Evolutionary conservation across 2,329 filamentous ascomycete species (phyloP).

Genomic region (Cladosporium sp.): DNA sequence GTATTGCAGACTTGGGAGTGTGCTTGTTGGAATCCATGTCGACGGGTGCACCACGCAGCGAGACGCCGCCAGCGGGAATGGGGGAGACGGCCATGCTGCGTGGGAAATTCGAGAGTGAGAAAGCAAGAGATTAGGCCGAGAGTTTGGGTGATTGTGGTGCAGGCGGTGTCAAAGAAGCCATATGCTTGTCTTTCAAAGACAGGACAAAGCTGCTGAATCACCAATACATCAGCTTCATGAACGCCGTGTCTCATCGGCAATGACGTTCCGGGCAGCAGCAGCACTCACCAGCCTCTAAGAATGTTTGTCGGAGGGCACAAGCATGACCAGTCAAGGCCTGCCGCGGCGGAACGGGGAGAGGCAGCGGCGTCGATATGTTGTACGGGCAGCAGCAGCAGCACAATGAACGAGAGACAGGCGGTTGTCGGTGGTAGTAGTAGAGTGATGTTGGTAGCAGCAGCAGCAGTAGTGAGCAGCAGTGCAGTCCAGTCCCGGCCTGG

Average conservation of each 20-base stretch:
- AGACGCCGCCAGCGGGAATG: slow-evolving; percentile 22
- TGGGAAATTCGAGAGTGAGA: slow-evolving; percentile 4
- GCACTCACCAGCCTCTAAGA: slow-evolving; percentile 13
- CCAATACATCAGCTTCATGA: slow-evolving; percentile 4
- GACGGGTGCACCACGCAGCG: slow-evolving; percentile 23
- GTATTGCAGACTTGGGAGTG: slow-evolving; percentile 23
- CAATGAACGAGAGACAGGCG: neutral
- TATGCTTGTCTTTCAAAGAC: slow-evolving; percentile 13
- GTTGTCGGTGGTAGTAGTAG: neutral
- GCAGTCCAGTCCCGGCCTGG: neutral
- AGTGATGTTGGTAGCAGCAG: neutral
- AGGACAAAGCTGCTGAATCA: slow-evolving; percentile 12
- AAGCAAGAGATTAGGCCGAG: slow-evolving; percentile 3
- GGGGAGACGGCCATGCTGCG: slow-evolving; percentile 19
- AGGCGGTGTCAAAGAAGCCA: slow-evolving; percentile 17
- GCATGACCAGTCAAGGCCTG: slow-evolving; percentile 13
- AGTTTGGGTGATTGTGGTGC: slow-evolving; percentile 1
- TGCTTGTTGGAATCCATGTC: slow-evolving; percentile 17
- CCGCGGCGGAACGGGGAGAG: slow-evolving; percentile 1
- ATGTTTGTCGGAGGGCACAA: slow-evolving; percentile 13
- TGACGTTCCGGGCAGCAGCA: slow-evolving; percentile 12
- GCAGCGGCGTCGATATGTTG: neutral
- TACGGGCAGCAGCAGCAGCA: slow-evolving; percentile 1
- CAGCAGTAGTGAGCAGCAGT: neutral
- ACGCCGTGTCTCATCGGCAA: slow-evolving; percentile 12